Evolutionary conservation across 768 basidiomycete species (phyloP), one percentile per base, ranked within the genome.

Genomic region (Mycena filopes): DNA sequence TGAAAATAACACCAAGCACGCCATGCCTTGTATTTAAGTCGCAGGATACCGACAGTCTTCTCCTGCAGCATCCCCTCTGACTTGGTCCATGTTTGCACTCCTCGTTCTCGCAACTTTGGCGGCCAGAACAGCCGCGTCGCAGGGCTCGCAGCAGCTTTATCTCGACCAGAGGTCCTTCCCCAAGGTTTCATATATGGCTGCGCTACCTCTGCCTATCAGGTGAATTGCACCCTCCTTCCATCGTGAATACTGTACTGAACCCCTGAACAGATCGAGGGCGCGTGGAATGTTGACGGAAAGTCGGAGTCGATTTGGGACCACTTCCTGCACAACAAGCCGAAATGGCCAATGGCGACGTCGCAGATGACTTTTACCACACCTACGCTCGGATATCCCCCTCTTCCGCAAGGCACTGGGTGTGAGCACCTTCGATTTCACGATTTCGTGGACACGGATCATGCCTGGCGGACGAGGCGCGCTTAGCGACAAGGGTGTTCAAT

Each of bases 361-460:
- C 84, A 0, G 82, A 83, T 49, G 81, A 84, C 67, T 83, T 82
- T 16, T 83, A 83, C 70, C 74, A 74, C 25, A 75, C 71, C 23
- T 85, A 81, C 77, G 72, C 74, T 78, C 81, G 51, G 84, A 86
- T 70, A 70, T 86, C 38, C 77, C 75, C 28, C 77, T 86, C 11
- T 74, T 87, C 67, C 49, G 42, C 28, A 81, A 80, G 59, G 70
- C 76, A 13, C 80, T 84, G 43, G 83, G 83, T 16, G 82, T 81
- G 20, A 82, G 82, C 47, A 76, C 82, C 16, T 86, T 85, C 69
- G 77, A 85, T 16, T 86, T 87, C 73, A 85, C 84, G 15, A 72
- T 87, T 57, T 76, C 82, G 8, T 87, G 86, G 86, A 79, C 82
- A n/a, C 72, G 86, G n/a, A 76, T 86, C 57, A 83, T 87, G 50